Evolutionary conservation across 352 stramenopile genomes (phyloP).

Genomic region (Phytophthora fragariaefolia): DNA sequence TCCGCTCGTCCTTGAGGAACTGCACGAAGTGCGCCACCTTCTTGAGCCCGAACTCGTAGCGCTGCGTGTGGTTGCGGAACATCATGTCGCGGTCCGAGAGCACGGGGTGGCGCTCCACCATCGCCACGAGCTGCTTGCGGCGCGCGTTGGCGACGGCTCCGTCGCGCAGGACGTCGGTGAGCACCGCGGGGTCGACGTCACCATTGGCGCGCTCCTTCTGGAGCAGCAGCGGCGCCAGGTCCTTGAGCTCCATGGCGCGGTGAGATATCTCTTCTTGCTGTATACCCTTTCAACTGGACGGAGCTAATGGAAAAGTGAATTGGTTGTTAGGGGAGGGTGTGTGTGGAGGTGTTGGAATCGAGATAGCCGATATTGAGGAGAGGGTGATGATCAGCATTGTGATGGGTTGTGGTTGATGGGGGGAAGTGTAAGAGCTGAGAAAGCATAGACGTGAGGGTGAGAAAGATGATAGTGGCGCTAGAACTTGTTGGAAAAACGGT

Average conservation of each 20-base stretch:
- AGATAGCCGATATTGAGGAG: too few species aligned
- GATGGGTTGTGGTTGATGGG: too few species aligned
- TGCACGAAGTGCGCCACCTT: slow-evolving; percentile 28
- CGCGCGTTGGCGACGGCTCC: slow-evolving; percentile 13
- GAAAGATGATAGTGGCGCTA: too few species aligned
- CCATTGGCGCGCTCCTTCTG: slow-evolving; percentile 18
- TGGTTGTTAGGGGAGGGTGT: too few species aligned
- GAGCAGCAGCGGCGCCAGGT: slow-evolving; percentile 24
- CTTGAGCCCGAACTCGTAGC: slow-evolving; percentile 28
- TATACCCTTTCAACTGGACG: too few species aligned
- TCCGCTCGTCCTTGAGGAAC: slow-evolving; percentile 7
- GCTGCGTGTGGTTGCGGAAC: slow-evolving; percentile 29
- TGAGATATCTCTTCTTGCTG: too few species aligned
- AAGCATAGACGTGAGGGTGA: too few species aligned
- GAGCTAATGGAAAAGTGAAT: too few species aligned
- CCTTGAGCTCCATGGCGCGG: slow-evolving; percentile 27
- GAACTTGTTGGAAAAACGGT: too few species aligned
- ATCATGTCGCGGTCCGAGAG: slow-evolving; percentile 31
- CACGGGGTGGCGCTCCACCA: slow-evolving; percentile 21
- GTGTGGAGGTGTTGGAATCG: too few species aligned
- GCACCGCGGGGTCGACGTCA: slow-evolving; percentile 9
- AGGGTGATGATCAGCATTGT: too few species aligned
- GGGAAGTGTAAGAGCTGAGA: too few species aligned
- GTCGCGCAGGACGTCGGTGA: slow-evolving; percentile 23
- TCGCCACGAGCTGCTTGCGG: slow-evolving; percentile 14